These are phyloP conservation scores for Calonectria montana DNA, from an alignment of 2,329 filamentous ascomycete species.

Conservation along the genomic window DNA sequence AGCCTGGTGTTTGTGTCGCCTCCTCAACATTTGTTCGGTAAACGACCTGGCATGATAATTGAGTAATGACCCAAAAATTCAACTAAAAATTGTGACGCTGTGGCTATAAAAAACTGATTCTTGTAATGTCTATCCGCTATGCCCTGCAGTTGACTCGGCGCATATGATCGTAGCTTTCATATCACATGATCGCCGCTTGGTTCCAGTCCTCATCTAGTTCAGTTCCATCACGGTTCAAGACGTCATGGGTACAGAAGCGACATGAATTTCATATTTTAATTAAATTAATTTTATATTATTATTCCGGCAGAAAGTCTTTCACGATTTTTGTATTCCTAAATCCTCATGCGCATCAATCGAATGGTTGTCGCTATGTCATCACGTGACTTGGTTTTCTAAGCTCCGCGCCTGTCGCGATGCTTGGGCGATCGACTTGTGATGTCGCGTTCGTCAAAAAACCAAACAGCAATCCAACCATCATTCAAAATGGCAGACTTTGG, in stretches of 20 bases:
- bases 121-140: neutral
- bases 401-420: neutral
- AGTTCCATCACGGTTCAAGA: neutral
- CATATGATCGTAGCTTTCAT: neutral
- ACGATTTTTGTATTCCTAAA: neutral
- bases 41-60: slow-evolving; percentile 41
- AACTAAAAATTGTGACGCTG: neutral
- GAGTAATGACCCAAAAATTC: slow-evolving; percentile 45
- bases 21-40: slow-evolving; percentile 29
- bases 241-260: neutral
- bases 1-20: slow-evolving; percentile 33
- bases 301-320: too few species aligned
- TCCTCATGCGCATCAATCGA: neutral
- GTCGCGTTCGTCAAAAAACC: slow-evolving; percentile 13
- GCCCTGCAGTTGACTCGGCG: neutral
- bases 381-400: slow-evolving; percentile 5
- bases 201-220: neutral
- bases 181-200: neutral
- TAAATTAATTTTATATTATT: too few species aligned
- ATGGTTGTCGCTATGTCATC: neutral
- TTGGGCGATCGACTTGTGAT: slow-evolving; percentile 14
- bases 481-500: slow-evolving; percentile 68
- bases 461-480: neutral
- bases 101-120: neutral
- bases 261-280: neutral